These are phyloP conservation scores for Chaetoceros tenuissimus DNA, from an alignment of 108 stramenopile species.

Conservation along the genomic window DNA sequence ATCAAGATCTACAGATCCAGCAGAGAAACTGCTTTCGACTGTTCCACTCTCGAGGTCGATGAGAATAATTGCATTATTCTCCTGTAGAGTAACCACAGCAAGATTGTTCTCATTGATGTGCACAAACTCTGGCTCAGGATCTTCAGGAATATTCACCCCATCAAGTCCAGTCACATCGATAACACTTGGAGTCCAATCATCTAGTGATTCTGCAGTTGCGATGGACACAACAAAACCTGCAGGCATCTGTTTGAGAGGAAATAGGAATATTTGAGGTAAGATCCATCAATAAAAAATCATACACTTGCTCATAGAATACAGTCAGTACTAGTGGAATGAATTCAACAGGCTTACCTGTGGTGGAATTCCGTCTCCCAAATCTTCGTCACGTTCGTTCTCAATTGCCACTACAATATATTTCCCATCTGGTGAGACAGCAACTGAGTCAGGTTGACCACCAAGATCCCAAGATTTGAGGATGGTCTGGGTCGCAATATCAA, in stretches of 20 bases:
- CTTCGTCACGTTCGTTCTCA: conserved; percentile 65
- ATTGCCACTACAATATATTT: conserved; percentile 49
- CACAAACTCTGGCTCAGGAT: conserved; percentile 71
- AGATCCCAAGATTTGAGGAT: conserved; percentile 23
- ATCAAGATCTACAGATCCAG: conserved; percentile 33
- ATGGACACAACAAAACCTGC: conserved; percentile 41
- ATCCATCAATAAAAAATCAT: background rate
- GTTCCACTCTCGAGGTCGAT: conserved; percentile 27
- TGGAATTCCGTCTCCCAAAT: conserved; percentile 30
- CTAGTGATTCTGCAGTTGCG: conserved; percentile 14
- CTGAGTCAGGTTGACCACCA: conserved; percentile 56
- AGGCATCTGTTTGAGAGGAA: conserved; percentile 20
- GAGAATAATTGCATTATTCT: conserved; percentile 60
- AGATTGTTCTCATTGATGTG: conserved; percentile 50
- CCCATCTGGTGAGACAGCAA: conserved; percentile 31
- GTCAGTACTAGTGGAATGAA: background rate
- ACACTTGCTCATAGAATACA: background rate
- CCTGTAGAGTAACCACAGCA: conserved; percentile 52
- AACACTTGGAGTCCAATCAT: conserved; percentile 21
- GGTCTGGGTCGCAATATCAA: conserved; percentile 23
- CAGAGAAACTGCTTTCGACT: conserved; percentile 35
- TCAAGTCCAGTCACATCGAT: conserved; percentile 37
- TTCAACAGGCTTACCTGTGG: conserved; percentile 9
- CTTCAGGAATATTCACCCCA: conserved; percentile 27
- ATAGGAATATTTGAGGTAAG: background rate